phyloP scores from a whole-genome alignment of 2,329 filamentous ascomycete species.

The Sporothrix euskadiensis region DNA sequence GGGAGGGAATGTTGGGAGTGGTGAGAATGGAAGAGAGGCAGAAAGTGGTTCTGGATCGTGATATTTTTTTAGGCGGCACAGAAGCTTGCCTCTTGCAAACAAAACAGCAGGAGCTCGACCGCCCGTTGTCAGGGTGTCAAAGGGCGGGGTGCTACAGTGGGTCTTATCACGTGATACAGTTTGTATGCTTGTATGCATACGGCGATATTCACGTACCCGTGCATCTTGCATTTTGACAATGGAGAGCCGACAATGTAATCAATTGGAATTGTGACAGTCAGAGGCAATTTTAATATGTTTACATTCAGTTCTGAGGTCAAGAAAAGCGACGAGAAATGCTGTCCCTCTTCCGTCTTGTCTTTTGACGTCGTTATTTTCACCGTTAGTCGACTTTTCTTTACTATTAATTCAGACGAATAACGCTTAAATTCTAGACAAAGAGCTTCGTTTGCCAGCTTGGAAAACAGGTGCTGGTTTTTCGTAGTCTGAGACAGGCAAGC shows the following conservation, averaged over 20 bases:
- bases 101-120: constrained; percentile 28
- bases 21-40: not conserved
- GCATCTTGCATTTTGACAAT: not conserved
- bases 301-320: not conserved
- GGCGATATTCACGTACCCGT: constrained; percentile 15
- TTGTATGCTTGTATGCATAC: not conserved
- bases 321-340: not conserved
- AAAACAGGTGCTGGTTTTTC: constrained; percentile 14
- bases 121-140: constrained; percentile 28
- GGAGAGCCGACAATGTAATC: not conserved
- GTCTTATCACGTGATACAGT: constrained; percentile 21
- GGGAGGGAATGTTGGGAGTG: not conserved
- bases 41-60: constrained; percentile 2
- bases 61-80: constrained; percentile 23
- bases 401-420: not conserved
- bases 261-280: not conserved
- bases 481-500: constrained; percentile 14
- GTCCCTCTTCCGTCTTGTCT: not conserved
- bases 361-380: not conserved
- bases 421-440: not conserved
- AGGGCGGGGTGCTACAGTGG: constrained; percentile 27
- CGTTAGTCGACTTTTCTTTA: not conserved
- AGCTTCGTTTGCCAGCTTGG: not conserved
- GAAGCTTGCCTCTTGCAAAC: constrained; percentile 21
- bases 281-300: not conserved